Base-by-base conservation (phyloP, 1,139 yeast genomes). In the Taphrina communis region DNA sequence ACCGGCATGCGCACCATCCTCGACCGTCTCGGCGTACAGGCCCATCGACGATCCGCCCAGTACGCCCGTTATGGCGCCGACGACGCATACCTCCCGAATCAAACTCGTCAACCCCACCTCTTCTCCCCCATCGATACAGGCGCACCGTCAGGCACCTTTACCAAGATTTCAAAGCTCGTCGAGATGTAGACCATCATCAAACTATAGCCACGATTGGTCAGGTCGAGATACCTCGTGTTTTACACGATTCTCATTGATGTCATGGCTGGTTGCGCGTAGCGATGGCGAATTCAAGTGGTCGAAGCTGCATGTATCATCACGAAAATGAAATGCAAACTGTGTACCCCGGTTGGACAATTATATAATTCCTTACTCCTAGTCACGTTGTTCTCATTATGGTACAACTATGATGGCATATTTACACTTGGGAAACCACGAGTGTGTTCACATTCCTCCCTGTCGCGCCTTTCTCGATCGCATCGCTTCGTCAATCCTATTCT, bases 11-110 rank as follows among this genome's bases (percentile, higher is more conserved):
- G 74, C 0, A 78, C 79, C 39, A 79, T 91, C n/a, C 80, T 94
- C 53, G 88, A 88, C 74, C 80, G 92, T 69, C 77, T 94, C 57
- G 84, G 81, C 8, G 92, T 90, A 3, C 73, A 75, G 9, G 44
- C 72, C 0, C 76, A 75, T 0, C 80, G 78, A n/a, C 79, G 93
- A 51, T 76, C 79, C 0, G 59, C 78, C 5, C 78, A 78, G 14
- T 80, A 73, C 73, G 84, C 87, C 0, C 70, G 62, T 21, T 75
- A 83, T 41, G 89, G 86, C 0, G 77, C 80, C 1, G 92, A 86
- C 75, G 69, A 73, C 11, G 71, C 75, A 0, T 88, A 89, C 44
- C 14, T 17, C 38, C 67, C 67, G 6, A 31, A 12, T n/a, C 21
- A 17, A 31, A 41, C 48, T 11, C 31, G 38, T 7, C 56, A 41